Conservation (phyloP, 805 yeast genomes). For the Teunomyces funiuensis region DNA sequence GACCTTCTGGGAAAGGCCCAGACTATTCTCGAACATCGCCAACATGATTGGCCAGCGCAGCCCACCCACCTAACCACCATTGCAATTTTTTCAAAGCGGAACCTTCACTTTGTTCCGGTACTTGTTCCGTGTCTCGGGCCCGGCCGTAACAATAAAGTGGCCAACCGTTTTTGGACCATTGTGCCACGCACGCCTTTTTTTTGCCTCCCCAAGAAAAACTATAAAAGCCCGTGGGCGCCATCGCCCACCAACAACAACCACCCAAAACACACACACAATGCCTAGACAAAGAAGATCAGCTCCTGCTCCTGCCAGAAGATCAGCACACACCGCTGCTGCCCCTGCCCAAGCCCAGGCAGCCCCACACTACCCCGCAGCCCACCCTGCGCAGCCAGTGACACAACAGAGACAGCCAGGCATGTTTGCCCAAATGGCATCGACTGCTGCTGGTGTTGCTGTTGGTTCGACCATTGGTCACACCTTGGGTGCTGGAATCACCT, state of each 20-base stretch:
- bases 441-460: conserved; percentile 99
- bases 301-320: conserved; percentile 51
- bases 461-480: conserved; percentile 98
- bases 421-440: conserved; percentile 96
- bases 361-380: conserved; percentile 40
- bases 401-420: conserved; percentile 70
- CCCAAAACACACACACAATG: conserved; percentile 22
- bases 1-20: neutral
- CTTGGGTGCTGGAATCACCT: conserved; percentile 88
- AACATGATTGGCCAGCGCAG: neutral
- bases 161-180: conserved; percentile 3
- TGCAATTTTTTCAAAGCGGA: too few relatives aligned
- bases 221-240: neutral
- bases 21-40: neutral
- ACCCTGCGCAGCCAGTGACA: conserved; percentile 43
- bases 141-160: neutral
- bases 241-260: neutral
- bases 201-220: conserved; percentile 4
- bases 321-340: conserved; percentile 77
- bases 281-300: conserved; percentile 57
- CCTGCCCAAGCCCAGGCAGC: conserved; percentile 24
- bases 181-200: conserved; percentile 9
- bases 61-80: too few relatives aligned
- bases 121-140: too few relatives aligned
- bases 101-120: too few relatives aligned